phyloP scores from a whole-genome alignment of 352 stramenopile genomes.

The Aphanomyces cochlioides region DNA sequence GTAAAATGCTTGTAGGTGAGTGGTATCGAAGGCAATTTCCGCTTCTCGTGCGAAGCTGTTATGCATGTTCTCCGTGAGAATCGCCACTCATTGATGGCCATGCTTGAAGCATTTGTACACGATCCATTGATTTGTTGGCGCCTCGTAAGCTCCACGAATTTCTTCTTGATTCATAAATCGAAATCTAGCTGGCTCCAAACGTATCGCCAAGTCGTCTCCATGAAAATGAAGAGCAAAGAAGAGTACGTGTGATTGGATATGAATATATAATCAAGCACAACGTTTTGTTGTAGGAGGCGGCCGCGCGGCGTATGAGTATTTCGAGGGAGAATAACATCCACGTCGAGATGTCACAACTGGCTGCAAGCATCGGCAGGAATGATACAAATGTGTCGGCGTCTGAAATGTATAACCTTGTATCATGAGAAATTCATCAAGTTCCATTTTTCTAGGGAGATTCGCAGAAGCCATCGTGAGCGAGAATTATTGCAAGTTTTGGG shows the following conservation, averaged over 20 bases:
- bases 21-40: constrained; percentile 98
- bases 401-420: constrained; percentile 6
- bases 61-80: constrained; percentile 98
- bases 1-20: constrained; percentile 38
- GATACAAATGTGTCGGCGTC: constrained; percentile 11
- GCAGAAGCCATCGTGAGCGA: constrained; percentile 72
- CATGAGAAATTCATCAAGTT: no score
- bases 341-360: constrained; percentile 77
- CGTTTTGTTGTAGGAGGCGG: background rate
- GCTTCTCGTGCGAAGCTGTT: constrained; percentile 95
- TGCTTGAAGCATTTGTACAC: constrained; percentile 99
- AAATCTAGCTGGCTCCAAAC: constrained; percentile 18
- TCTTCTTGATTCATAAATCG: background rate
- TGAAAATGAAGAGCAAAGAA: constrained; percentile 26
- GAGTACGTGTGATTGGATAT: constrained; percentile 6
- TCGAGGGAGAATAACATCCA: constrained; percentile 49
- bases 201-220: constrained; percentile 14
- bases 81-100: constrained; percentile 96
- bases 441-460: constrained; percentile 2
- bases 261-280: no score
- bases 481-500: constrained; percentile 75
- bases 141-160: constrained; percentile 49
- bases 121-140: constrained; percentile 98
- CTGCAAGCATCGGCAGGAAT: constrained; percentile 67
- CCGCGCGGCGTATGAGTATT: background rate